These are phyloP conservation scores for Mollisiaceae sp. DNA, from an alignment of 2,329 filamentous ascomycete species.

Conservation along the genomic window DNA sequence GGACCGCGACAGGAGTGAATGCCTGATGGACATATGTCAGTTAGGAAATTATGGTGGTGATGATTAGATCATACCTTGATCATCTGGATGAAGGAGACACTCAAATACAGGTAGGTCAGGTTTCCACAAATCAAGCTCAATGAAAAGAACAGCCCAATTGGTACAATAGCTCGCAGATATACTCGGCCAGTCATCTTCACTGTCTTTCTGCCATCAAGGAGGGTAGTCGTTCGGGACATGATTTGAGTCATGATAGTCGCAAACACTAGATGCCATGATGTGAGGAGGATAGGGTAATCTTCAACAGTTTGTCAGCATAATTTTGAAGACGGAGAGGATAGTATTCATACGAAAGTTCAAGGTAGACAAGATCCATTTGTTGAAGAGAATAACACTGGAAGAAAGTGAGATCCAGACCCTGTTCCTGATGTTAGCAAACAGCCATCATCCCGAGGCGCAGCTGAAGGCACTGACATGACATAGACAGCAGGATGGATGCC, in stretches of 20 bases:
- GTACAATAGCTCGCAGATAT: constrained; percentile 91
- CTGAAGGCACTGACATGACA: constrained; percentile 62
- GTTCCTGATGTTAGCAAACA: constrained; percentile 32
- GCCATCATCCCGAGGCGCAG: constrained; percentile 6
- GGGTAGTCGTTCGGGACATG: constrained; percentile 84
- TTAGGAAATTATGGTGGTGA: neutral
- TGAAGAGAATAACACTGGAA: constrained; percentile 96
- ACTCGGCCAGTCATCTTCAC: constrained; percentile 97
- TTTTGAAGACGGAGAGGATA: constrained; percentile 24
- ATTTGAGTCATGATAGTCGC: constrained; percentile 94
- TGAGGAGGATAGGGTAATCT: constrained; percentile 81
- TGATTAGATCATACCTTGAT: constrained; percentile 70
- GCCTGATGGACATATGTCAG: constrained; percentile 58
- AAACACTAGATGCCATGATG: constrained; percentile 94
- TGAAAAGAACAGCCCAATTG: constrained; percentile 95
- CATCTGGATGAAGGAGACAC: constrained; percentile 98
- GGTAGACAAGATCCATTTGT: constrained; percentile 96
- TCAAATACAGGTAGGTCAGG: constrained; percentile 92
- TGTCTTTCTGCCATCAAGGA: constrained; percentile 92
- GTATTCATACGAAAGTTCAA: constrained; percentile 74
- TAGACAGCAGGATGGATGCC: constrained; percentile 72
- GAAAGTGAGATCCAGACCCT: constrained; percentile 93
- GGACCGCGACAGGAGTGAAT: constrained; percentile 91
- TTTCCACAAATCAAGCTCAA: constrained; percentile 96
- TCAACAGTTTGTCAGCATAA: constrained; percentile 41